Evolutionary conservation across 805 yeast species (phyloP), one percentile per base, ranked within the genome.

Genomic region (Ogataea trehalophila): DNA sequence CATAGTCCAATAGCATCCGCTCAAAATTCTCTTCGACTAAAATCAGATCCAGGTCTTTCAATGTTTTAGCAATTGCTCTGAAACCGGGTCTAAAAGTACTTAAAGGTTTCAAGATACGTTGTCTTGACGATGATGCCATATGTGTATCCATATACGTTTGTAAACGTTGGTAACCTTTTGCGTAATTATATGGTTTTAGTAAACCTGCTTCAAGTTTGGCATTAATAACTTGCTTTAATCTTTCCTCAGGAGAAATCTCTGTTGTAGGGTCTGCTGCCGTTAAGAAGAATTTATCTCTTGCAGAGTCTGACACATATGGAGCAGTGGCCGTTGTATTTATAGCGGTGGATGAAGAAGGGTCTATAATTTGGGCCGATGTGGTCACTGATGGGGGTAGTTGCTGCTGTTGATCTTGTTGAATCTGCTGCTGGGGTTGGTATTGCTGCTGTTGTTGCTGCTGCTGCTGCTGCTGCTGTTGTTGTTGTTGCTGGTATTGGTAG

Each of bases 201-300:
- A 92, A 73, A 0, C 98, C 98, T 0, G 98, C 98, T 63, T 88
- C 95, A 39, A 91, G 69, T 60, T 92, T 92, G 16, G 98, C 98
- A 60, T 87, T 87, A 59, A 92, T 91, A 11, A 92, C 97, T 62
- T 90, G 95, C 60, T 88, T 89, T 55, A 92, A 73, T 50, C 97
- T 75, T 61, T 90, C 97, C 61, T 91, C 97, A 0, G 97, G 96
- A 0, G 96, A 87, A 35, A 87, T 85, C 54, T 89, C 97, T 2
- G 92, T 88, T 0, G 96, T 87, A 5, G 98, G 98, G 63, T 92
- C 98, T 0, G 97, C 97, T 0, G 98, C 98, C 0, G 97, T 92
- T 42, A 92, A 69, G 69, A 92, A 91, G 67, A 92, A 92, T 65
- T 90, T 90, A 62, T 91, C 97, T 53, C 89, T 76, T 1, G 97